phyloP scores from a whole-genome alignment of 352 stramenopile species.

The Globisporangium nagaii region DNA sequence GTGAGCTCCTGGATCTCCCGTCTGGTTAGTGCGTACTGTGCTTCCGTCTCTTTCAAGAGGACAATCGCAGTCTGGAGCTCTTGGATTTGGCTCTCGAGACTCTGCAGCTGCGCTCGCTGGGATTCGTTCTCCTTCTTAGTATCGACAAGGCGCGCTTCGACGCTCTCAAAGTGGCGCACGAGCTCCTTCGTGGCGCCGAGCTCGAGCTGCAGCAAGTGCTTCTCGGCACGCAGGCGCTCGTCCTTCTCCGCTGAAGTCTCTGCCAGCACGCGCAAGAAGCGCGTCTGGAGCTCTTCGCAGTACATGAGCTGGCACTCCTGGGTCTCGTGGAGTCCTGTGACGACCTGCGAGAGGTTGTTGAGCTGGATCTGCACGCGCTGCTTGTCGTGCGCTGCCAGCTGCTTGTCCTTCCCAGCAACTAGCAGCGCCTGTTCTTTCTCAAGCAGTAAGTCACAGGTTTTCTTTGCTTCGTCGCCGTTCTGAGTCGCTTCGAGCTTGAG shows the following conservation, averaged over 20 bases:
- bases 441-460: slow-evolving; percentile 23
- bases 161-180: slow-evolving; percentile 30
- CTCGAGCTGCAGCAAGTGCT: slow-evolving; percentile 40
- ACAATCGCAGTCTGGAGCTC: neutral
- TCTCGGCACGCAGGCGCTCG: slow-evolving; percentile 36
- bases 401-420: slow-evolving; percentile 24
- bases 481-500: slow-evolving; percentile 45
- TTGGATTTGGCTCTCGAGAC: neutral
- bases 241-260: slow-evolving; percentile 34
- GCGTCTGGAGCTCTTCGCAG: slow-evolving; percentile 36
- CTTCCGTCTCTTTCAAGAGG: neutral
- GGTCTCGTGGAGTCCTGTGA: slow-evolving; percentile 28
- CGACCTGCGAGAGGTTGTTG: slow-evolving; percentile 25
- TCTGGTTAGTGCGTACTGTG: neutral
- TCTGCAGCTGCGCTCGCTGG: neutral
- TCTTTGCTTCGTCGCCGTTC: slow-evolving; percentile 25
- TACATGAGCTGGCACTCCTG: slow-evolving; percentile 33
- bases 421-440: slow-evolving; percentile 34
- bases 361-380: slow-evolving; percentile 48
- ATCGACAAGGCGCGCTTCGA: slow-evolving; percentile 23
- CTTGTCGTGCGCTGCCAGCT: slow-evolving; percentile 25
- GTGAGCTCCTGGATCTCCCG: slow-evolving; percentile 6
- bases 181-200: slow-evolving; percentile 32
- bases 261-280: slow-evolving; percentile 24
- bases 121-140: slow-evolving; percentile 9